Conservation (phyloP, 768 basidiomycete species). For the Dioszegia hungarica region DNA sequence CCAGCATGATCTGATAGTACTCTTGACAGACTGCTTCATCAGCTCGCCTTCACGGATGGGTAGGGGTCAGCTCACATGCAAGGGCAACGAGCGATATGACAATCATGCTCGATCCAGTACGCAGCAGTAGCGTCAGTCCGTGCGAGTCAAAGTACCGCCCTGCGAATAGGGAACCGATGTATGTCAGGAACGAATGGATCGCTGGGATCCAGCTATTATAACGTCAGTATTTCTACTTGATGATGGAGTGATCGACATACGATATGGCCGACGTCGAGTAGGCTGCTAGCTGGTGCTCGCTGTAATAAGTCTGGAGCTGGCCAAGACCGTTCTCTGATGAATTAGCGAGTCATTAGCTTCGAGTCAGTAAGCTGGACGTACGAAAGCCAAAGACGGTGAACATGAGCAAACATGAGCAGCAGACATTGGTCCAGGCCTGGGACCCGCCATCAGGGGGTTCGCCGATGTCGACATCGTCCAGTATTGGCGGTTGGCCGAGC, state of each 20-base stretch:
- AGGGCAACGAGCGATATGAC: slow-evolving; percentile 33
- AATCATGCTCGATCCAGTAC: slow-evolving; percentile 25
- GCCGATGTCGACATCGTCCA: neutral
- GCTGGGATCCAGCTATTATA: slow-evolving; percentile 35
- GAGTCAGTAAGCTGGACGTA: neutral
- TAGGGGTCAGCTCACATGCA: slow-evolving; percentile 15
- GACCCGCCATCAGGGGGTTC: neutral
- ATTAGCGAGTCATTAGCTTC: too few species aligned
- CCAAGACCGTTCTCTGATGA: slow-evolving; percentile 44
- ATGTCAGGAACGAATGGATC: slow-evolving; percentile 26
- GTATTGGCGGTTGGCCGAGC: neutral
- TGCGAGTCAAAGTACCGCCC: slow-evolving; percentile 44
- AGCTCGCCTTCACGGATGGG: neutral
- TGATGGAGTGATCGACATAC: slow-evolving; percentile 12
- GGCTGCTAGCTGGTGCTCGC: slow-evolving; percentile 22
- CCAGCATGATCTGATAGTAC: slow-evolving; percentile 45
- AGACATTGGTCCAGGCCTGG: neutral
- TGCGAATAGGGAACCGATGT: slow-evolving; percentile 28
- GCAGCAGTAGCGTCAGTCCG: slow-evolving; percentile 26
- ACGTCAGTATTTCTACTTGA: neutral
- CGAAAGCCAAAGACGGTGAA: slow-evolving; percentile 1
- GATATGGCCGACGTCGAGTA: slow-evolving; percentile 30
- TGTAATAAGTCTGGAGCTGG: slow-evolving; percentile 37
- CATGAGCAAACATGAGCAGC: neutral
- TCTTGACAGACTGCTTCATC: slow-evolving; percentile 27